These are phyloP conservation scores for Suillus sp. DNA, from an alignment of 768 basidiomycete genomes.

Conservation along the genomic window DNA sequence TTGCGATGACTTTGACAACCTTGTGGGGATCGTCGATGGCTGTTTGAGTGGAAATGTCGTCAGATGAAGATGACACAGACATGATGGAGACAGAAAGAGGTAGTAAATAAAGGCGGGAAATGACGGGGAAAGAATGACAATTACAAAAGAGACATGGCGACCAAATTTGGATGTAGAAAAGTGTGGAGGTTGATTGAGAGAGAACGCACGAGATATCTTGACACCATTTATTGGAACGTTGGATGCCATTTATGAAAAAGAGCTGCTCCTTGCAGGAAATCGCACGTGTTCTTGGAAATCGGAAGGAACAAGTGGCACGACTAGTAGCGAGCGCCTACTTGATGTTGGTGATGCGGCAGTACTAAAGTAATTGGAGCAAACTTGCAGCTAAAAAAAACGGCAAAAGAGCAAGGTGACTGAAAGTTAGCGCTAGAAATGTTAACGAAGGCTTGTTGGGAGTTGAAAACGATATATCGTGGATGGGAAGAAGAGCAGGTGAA, in stretches of 20 bases:
- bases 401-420: neutral
- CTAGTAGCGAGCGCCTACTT: slow-evolving; percentile 21
- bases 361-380: slow-evolving; percentile 8
- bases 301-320: slow-evolving; percentile 14
- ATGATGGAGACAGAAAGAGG: slow-evolving; percentile 31
- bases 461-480: slow-evolving; percentile 12
- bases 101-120: slow-evolving; percentile 38
- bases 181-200: slow-evolving; percentile 16
- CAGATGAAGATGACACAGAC: slow-evolving; percentile 32
- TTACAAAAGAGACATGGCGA: slow-evolving; percentile 24
- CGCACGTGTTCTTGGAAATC: slow-evolving; percentile 12
- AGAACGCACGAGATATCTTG: slow-evolving; percentile 78
- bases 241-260: slow-evolving; percentile 55
- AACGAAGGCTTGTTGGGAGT: slow-evolving; percentile 20
- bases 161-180: slow-evolving; percentile 32
- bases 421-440: slow-evolving; percentile 15
- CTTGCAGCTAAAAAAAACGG: slow-evolving; percentile 8
- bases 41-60: slow-evolving; percentile 36
- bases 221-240: slow-evolving; percentile 87
- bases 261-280: neutral
- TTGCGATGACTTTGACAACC: slow-evolving; percentile 93
- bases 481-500: slow-evolving; percentile 16
- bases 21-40: slow-evolving; percentile 96
- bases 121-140: slow-evolving; percentile 20
- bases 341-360: slow-evolving; percentile 11